Conservation (phyloP, 1,284 basidiomycete genomes). For the Acaromyces ingoldii region DNA sequence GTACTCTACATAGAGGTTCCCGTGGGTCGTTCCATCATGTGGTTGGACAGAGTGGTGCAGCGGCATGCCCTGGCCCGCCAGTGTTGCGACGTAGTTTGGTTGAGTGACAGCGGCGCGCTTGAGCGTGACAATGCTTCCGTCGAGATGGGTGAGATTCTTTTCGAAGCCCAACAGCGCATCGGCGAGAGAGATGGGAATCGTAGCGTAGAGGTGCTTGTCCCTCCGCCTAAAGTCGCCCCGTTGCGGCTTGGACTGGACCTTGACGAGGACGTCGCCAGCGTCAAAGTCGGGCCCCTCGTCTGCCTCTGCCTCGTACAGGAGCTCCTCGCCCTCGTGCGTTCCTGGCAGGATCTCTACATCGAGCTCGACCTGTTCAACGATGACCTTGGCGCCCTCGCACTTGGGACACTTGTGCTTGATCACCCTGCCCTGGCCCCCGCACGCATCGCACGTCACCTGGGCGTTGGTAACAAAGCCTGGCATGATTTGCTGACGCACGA, state of each 20-base stretch:
- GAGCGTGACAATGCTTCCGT: slow-evolving; percentile 35
- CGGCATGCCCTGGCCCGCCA: slow-evolving; percentile 45
- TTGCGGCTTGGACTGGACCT: slow-evolving; percentile 23
- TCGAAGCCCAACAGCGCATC: slow-evolving; percentile 48
- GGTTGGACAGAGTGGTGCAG: no score
- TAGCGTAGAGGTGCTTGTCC: slow-evolving; percentile 41
- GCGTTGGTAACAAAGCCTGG: slow-evolving; percentile 48
- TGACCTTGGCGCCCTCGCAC: slow-evolving; percentile 41
- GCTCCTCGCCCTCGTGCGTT: slow-evolving; percentile 36
- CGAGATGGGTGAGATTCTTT: slow-evolving; percentile 39
- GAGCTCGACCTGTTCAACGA: slow-evolving; percentile 34
- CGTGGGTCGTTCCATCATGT: slow-evolving; percentile 21
- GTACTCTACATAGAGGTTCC: slow-evolving; percentile 46
- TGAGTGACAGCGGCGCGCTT: slow-evolving; percentile 38
- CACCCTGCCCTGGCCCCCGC: slow-evolving; percentile 37
- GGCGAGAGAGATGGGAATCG: slow-evolving; percentile 33
- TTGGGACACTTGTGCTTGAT: slow-evolving; percentile 37
- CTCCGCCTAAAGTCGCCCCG: slow-evolving; percentile 27
- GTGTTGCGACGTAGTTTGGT: slow-evolving; percentile 31
- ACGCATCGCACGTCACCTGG: slow-evolving; percentile 34
- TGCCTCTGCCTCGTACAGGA: slow-evolving; percentile 40
- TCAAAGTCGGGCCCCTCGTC: slow-evolving; percentile 44
- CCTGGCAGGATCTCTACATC: slow-evolving; percentile 45
- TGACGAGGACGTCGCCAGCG: slow-evolving; percentile 46
- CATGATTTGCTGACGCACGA: slow-evolving; percentile 50